phyloP scores from a whole-genome alignment of 352 stramenopile species.

The Phytophthora citrophthora region DNA sequence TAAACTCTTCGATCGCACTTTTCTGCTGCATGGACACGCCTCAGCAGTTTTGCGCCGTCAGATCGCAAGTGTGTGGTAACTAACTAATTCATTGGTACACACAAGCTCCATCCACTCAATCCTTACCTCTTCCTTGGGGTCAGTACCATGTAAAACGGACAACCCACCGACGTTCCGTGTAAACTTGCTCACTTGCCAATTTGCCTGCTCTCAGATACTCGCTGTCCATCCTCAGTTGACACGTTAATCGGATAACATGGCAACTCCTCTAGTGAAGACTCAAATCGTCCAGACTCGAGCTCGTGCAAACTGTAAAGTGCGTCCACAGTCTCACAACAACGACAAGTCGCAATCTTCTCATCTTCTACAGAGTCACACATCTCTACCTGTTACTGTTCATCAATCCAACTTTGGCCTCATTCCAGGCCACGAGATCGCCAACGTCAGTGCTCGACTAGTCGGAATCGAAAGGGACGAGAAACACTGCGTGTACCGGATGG shows the following conservation, averaged over 20 bases:
- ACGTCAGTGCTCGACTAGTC: constrained; percentile 41
- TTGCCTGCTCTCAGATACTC: neutral
- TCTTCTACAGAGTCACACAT: neutral
- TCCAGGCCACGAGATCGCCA: constrained; percentile 37
- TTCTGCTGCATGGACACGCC: too few species aligned
- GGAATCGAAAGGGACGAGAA: constrained; percentile 37
- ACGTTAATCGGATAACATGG: neutral
- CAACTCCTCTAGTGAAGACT: constrained; percentile 6
- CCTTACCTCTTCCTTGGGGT: too few species aligned
- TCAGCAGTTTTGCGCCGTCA: too few species aligned
- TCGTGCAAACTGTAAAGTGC: neutral
- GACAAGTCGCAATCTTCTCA: constrained; percentile 1
- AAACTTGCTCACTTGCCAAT: constrained; percentile 11
- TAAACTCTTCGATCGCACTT: too few species aligned
- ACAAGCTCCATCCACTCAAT: too few species aligned
- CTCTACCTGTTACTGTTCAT: constrained; percentile 2
- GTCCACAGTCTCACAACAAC: constrained; percentile 11
- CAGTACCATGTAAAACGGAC: too few species aligned
- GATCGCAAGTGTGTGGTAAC: too few species aligned
- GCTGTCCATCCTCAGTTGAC: constrained; percentile 2
- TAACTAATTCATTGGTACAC: too few species aligned
- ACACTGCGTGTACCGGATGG: constrained; percentile 59
- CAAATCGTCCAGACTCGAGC: constrained; percentile 13
- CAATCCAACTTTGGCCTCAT: constrained; percentile 20
- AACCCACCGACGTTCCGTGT: too few species aligned